phyloP scores from a whole-genome alignment of 805 yeast species.

The Metschnikowia matae region DNA sequence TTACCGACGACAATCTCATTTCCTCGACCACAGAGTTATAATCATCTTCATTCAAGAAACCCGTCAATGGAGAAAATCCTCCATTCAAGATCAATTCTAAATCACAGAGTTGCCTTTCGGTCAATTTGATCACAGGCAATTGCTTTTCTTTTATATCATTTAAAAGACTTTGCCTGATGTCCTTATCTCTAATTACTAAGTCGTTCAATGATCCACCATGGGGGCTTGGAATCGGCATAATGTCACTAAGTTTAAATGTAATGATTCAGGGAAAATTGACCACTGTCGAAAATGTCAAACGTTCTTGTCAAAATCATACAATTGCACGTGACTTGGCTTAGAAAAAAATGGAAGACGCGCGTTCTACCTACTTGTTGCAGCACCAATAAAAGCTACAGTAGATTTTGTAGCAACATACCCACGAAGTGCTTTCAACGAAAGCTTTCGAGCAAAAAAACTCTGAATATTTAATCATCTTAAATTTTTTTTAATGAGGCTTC shows the following conservation, averaged over 20 bases:
- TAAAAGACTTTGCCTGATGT: slow-evolving; percentile 51
- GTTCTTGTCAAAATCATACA: slow-evolving; percentile 2
- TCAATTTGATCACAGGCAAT: slow-evolving; percentile 49
- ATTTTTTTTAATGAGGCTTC: neutral
- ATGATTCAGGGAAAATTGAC: neutral
- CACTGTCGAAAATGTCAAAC: neutral
- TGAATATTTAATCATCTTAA: neutral
- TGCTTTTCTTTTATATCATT: slow-evolving; percentile 47
- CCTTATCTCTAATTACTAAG: slow-evolving; percentile 74
- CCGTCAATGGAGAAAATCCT: slow-evolving; percentile 83
- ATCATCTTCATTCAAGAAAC: slow-evolving; percentile 63
- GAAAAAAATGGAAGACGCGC: slow-evolving; percentile 3
- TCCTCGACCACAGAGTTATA: slow-evolving; percentile 64
- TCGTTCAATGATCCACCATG: slow-evolving; percentile 93
- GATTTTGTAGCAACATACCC: neutral
- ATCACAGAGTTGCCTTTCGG: slow-evolving; percentile 91
- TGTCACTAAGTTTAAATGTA: neutral
- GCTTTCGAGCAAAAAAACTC: neutral
- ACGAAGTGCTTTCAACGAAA: neutral
- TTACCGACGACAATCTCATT: slow-evolving; percentile 58
- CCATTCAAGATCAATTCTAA: slow-evolving; percentile 88
- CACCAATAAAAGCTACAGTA: neutral
- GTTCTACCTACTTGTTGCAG: neutral
- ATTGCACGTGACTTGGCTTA: slow-evolving; percentile 3
- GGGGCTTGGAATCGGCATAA: slow-evolving; percentile 64